Evolutionary conservation across 495 filamentous ascomycete genomes (phyloP), one percentile per base, ranked within the genome.

Genomic region (Platismatia glauca): DNA sequence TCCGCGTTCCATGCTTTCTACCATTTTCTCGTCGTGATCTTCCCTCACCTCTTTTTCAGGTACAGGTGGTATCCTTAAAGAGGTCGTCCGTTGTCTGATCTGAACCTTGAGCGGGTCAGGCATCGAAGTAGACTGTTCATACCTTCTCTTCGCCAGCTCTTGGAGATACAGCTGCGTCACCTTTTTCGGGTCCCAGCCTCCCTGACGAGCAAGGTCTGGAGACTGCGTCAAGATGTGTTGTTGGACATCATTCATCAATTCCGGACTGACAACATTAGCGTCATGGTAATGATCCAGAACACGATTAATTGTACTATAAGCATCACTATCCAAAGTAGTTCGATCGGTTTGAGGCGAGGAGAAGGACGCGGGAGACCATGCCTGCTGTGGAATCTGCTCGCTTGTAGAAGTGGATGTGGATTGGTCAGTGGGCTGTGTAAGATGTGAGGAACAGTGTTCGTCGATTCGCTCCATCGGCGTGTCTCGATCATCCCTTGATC

Each of bases 101-200:
- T 70, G 66, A n/a, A 53, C 35, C 31, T 41, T 67, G 9, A 59
- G 55, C 27, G 37, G 60, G 22, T 65, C 62, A 35, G 64, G 52
- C 52, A 60, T 62, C 12, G 64, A 38, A 59, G 52, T 63, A 5
- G 61, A 44, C n/a, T 63, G 63, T 2, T 34, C 70, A 27, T 70
- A 64, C 60, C 73, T 67, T 20, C 75, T 75, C 53, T 74, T 72
- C 7, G 76, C 76, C 39, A 83, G 69, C 66, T 81, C 73, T 65
- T 83, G 74, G 0, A 83, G 64, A 65, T 82, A 84, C 24, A 84
- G 71, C 60, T 81, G 79, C 16, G 77, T 81, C 0, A 78, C 77
- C 34, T 77, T 77, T 44, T 78, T 78, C 3, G 79, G 76, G 64
- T 83, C 79, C 79, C 81, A 83, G 35, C 77, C 73, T 13, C 78